phyloP scores from a whole-genome alignment of 371 early-diverging fungal species.

The Blakeslea trispora region DNA sequence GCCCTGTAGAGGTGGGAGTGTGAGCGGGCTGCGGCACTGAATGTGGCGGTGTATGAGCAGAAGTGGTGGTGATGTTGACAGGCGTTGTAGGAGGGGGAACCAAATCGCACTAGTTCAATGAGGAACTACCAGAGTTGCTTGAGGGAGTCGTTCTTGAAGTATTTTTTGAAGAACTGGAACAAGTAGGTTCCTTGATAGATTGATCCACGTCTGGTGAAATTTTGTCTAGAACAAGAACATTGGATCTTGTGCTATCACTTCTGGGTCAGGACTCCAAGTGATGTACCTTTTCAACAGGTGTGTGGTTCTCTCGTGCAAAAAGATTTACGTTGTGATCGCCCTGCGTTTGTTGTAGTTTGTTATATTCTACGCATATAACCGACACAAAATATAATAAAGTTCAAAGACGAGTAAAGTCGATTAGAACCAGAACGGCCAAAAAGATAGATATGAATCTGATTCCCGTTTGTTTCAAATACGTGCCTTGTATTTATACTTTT shows the following conservation, averaged over 20 bases:
- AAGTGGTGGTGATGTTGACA: slow-evolving; percentile 7
- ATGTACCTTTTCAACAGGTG: no score
- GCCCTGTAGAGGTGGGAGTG: neutral
- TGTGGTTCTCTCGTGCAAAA: slow-evolving; percentile 20
- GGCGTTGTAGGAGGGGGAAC: slow-evolving; percentile 19
- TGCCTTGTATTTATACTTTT: no score
- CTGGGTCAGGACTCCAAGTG: slow-evolving; percentile 20
- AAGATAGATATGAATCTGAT: no score
- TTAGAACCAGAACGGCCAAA: no score
- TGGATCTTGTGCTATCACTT: slow-evolving; percentile 14
- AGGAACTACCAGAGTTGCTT: slow-evolving; percentile 10
- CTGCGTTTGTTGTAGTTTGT: slow-evolving; percentile 9
- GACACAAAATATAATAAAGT: no score
- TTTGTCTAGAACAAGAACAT: slow-evolving; percentile 4
- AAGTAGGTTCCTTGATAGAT: slow-evolving; percentile 21
- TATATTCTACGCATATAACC: no score
- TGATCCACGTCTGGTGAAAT: slow-evolving; percentile 1
- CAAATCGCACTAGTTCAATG: slow-evolving; percentile 23
- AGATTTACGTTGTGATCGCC: slow-evolving; percentile 17
- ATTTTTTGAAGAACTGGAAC: slow-evolving; percentile 6
- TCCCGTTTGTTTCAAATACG: no score
- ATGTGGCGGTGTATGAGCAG: neutral
- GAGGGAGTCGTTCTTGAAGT: slow-evolving; percentile 4
- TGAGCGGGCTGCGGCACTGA: no score
- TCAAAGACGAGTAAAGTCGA: no score